Evolutionary conservation across 331 rosid genomes (phyloP).

Genomic region (Acacia concinna): DNA sequence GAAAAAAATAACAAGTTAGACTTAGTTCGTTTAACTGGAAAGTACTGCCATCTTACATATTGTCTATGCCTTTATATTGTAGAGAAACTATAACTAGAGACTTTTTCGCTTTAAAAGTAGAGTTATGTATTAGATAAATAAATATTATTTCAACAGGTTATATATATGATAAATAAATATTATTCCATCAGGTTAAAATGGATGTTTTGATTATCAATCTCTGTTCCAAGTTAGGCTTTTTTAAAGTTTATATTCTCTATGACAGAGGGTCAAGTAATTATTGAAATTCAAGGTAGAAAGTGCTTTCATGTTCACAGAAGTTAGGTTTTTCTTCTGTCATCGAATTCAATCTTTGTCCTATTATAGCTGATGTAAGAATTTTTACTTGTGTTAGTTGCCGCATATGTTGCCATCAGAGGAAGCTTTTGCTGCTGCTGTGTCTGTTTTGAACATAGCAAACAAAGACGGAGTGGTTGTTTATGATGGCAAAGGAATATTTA

Average conservation of each 20-base stretch:
- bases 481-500: constrained; percentile 73
- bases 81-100: neutral
- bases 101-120: neutral
- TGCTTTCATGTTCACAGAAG: neutral
- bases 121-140: neutral
- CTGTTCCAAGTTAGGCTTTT: neutral
- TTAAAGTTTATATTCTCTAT: neutral
- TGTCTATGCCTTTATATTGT: neutral
- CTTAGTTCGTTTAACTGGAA: neutral
- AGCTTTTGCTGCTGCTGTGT: constrained; percentile 73
- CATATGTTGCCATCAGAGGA: constrained; percentile 84
- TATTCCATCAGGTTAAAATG: neutral
- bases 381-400: constrained; percentile 51
- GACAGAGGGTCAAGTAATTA: neutral
- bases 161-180: neutral
- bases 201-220: neutral
- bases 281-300: neutral
- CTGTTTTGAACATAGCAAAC: constrained; percentile 61
- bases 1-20: no score
- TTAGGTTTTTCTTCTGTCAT: neutral
- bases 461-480: constrained; percentile 62
- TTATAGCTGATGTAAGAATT: constrained; percentile 10
- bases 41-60: neutral
- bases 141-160: neutral
- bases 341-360: neutral